These are phyloP conservation scores for Pezicula radicicola DNA, from an alignment of 2,329 filamentous ascomycete genomes.

Conservation along the genomic window DNA sequence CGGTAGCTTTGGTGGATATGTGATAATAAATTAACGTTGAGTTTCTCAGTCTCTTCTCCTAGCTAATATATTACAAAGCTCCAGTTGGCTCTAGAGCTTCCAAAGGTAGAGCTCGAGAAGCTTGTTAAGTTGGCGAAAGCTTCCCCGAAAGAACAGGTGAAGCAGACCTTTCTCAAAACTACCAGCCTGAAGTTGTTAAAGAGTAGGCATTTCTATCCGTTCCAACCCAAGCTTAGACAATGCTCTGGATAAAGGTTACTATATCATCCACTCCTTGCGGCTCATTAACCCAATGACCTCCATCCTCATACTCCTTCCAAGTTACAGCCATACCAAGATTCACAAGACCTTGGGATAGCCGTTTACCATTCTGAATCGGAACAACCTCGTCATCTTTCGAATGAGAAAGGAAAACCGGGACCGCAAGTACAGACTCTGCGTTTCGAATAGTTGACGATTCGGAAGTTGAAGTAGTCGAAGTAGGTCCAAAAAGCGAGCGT, in stretches of 20 bases:
- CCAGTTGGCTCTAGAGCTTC: no score
- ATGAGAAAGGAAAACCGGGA: slow-evolving; percentile 43
- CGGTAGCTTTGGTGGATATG: no score
- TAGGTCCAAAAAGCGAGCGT: background rate
- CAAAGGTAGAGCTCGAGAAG: no score
- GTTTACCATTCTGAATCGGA: slow-evolving; percentile 32
- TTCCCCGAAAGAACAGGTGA: no score
- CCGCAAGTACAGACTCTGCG: slow-evolving; percentile 20
- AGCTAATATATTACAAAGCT: no score
- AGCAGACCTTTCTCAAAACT: no score
- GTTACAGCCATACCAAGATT: slow-evolving; percentile 35
- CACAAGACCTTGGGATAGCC: slow-evolving; percentile 31
- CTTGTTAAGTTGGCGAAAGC: no score
- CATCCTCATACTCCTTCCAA: slow-evolving; percentile 39
- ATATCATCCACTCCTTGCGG: slow-evolving; percentile 41
- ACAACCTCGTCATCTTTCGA: slow-evolving; percentile 42
- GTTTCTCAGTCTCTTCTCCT: no score
- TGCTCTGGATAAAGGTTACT: slow-evolving; percentile 7
- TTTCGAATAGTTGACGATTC: background rate
- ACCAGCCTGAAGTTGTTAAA: no score
- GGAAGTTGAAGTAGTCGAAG: slow-evolving; percentile 14
- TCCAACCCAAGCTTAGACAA: no score
- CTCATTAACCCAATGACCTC: slow-evolving; percentile 43
- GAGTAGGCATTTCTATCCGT: no score
- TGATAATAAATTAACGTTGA: no score